Percentiles rank a stretch among this genome's conserved stretches.
phyloP scores from a whole-genome alignment of 139 green algal genomes.

The Chlorella sorokiniana region DNA sequence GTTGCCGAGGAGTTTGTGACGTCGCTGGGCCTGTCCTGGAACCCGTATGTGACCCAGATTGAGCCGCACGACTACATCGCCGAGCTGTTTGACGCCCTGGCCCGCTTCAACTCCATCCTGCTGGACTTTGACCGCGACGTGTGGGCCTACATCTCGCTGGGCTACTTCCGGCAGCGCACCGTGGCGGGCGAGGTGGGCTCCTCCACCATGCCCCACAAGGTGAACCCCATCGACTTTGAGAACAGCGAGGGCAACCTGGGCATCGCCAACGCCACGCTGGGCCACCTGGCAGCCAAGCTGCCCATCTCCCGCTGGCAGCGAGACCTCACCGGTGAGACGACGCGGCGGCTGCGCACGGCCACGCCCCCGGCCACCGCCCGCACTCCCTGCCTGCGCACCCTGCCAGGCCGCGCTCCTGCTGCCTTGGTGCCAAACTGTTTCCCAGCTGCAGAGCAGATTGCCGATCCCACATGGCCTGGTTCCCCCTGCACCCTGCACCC shows the following conservation, averaged over 20 bases:
- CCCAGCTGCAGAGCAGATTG: no score
- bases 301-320: constrained; percentile 92
- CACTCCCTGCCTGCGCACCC: no score
- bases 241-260: constrained; percentile 99
- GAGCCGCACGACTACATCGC: constrained; percentile 99
- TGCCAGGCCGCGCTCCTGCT: no score
- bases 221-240: constrained; percentile 99
- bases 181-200: constrained; percentile 89
- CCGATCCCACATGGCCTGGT: not conserved
- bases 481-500: not conserved
- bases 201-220: constrained; percentile 98
- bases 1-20: constrained; percentile 84
- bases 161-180: constrained; percentile 94
- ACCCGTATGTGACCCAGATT: constrained; percentile 96
- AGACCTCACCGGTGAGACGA: constrained; percentile 70
- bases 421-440: no score
- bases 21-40: constrained; percentile 78
- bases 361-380: no score
- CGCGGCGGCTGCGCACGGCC: no score
- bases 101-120: constrained; percentile 97
- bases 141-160: constrained; percentile 96
- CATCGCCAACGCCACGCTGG: constrained; percentile 93
- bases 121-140: constrained; percentile 98
- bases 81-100: constrained; percentile 86
- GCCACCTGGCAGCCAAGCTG: constrained; percentile 94